Conservation (phyloP, 805 yeast genomes). For the Yamadazyma akitaensis region DNA sequence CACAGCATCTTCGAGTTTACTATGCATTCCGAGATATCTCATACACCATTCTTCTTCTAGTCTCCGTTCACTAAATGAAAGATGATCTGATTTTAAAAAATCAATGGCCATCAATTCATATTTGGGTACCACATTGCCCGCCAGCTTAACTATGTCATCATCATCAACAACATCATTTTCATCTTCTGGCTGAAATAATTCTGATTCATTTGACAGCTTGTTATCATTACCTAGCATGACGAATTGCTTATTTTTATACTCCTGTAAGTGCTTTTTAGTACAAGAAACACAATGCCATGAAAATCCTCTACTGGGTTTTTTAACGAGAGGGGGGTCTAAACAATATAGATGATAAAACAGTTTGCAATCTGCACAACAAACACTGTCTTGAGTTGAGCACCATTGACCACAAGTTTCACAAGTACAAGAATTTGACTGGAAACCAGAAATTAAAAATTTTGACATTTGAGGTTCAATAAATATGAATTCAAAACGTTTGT, state of each 20-base stretch:
- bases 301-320: slow-evolving; percentile 82
- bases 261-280: slow-evolving; percentile 53
- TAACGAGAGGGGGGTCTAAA: slow-evolving; percentile 75
- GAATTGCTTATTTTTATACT: slow-evolving; percentile 35
- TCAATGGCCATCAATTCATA: slow-evolving; percentile 57
- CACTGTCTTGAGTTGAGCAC: slow-evolving; percentile 69
- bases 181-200: background rate
- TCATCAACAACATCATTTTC: slow-evolving; percentile 2
- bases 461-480: slow-evolving; percentile 70
- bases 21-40: slow-evolving; percentile 74
- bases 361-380: slow-evolving; percentile 76
- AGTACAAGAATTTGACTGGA: slow-evolving; percentile 48
- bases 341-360: slow-evolving; percentile 76
- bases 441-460: slow-evolving; percentile 58
- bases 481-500: slow-evolving; percentile 66
- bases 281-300: slow-evolving; percentile 89
- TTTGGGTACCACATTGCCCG: slow-evolving; percentile 34
- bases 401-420: slow-evolving; percentile 83
- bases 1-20: slow-evolving; percentile 70
- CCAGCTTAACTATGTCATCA: slow-evolving; percentile 13
- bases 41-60: slow-evolving; percentile 75
- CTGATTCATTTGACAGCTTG: slow-evolving; percentile 32
- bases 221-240: slow-evolving; percentile 43
- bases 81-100: slow-evolving; percentile 47
- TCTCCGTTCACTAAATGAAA: slow-evolving; percentile 46